These are phyloP conservation scores for Beta lomatogona DNA, from an alignment of 179 eudicot species.

Conservation along the genomic window DNA sequence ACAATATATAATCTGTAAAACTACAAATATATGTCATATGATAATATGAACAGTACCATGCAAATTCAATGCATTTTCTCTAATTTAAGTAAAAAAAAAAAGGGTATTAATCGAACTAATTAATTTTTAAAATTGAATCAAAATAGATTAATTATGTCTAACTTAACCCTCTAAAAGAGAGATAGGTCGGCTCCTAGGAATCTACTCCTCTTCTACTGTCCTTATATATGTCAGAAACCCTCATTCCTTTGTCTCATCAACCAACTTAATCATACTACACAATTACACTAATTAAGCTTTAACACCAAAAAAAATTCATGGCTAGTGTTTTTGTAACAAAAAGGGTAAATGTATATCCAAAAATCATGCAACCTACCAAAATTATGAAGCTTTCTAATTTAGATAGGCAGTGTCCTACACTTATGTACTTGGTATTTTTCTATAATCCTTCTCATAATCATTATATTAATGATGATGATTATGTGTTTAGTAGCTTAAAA, in stretches of 20 bases:
- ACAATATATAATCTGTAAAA: background rate
- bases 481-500: constrained; percentile 28
- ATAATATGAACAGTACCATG: constrained; percentile 30
- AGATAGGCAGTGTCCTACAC: constrained; percentile 47
- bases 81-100: background rate
- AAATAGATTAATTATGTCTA: background rate
- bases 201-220: constrained; percentile 19
- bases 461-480: background rate
- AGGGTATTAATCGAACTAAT: constrained; percentile 4
- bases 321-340: constrained; percentile 36
- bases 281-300: constrained; percentile 16
- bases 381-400: constrained; percentile 38
- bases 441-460: constrained; percentile 26
- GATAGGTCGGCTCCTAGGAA: constrained; percentile 32
- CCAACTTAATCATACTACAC: constrained; percentile 20
- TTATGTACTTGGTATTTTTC: constrained; percentile 40
- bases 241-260: constrained; percentile 15
- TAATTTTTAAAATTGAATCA: background rate
- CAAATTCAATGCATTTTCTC: constrained; percentile 30
- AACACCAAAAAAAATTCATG: constrained; percentile 12
- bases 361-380: constrained; percentile 36
- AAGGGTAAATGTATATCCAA: constrained; percentile 40
- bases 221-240: constrained; percentile 25
- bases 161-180: constrained; percentile 12
- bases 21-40: no score